Conservation (phyloP, 179 eudicot species). For the Beta corolliflora region DNA sequence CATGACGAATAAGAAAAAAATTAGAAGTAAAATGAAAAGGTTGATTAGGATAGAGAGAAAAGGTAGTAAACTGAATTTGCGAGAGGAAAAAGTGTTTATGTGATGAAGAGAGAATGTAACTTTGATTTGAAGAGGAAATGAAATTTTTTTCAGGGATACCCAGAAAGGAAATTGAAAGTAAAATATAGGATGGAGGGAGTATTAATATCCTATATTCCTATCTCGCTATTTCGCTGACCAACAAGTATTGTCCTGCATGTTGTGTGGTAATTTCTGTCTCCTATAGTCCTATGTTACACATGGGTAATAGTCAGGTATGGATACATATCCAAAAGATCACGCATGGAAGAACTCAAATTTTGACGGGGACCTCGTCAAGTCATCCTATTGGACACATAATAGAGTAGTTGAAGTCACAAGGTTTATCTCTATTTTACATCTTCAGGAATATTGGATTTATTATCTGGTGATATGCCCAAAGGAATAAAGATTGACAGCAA, state of each 20-base stretch:
- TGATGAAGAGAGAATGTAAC: neutral
- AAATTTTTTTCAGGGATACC: neutral
- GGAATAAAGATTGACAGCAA: conserved; percentile 74
- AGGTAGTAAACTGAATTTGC: neutral
- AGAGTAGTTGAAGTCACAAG: neutral
- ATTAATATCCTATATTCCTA: neutral
- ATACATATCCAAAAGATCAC: neutral
- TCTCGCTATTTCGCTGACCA: neutral
- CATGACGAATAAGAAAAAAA: no score
- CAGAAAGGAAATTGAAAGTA: neutral
- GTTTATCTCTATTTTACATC: conserved; percentile 15
- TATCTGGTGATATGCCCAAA: conserved; percentile 78
- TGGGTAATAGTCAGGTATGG: neutral
- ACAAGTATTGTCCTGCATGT: conserved; percentile 5
- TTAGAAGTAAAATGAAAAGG: no score
- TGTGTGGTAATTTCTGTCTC: neutral
- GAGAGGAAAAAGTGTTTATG: neutral
- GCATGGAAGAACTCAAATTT: neutral
- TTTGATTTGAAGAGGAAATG: neutral
- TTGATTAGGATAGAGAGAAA: neutral
- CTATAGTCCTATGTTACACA: no score
- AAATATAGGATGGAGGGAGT: neutral
- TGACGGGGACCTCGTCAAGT: no score
- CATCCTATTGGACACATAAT: neutral
- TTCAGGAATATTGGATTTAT: conserved; percentile 80